Evolutionary conservation across 192 early-diverging fungal genomes (phyloP).

Genomic region (Paraglomus occultum): DNA sequence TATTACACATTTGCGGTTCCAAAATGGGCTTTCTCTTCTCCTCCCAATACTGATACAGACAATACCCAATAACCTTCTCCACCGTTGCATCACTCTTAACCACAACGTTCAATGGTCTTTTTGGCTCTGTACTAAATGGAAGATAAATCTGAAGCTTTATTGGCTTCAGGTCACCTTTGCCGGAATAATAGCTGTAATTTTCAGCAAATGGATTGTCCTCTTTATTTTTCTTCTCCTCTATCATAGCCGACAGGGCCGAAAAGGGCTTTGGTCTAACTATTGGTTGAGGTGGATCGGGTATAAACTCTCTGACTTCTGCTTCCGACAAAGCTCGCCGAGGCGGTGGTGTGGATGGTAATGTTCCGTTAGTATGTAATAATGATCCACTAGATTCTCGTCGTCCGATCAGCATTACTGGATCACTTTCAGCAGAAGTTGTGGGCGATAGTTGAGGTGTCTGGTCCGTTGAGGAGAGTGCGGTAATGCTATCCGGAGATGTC

Average conservation of each 20-base stretch:
- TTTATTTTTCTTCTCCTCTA: slow-evolving; percentile 58
- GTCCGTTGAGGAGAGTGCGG: slow-evolving; percentile 22
- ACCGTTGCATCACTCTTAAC: slow-evolving; percentile 81
- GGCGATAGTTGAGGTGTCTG: slow-evolving; percentile 29
- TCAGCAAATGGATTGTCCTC: slow-evolving; percentile 69
- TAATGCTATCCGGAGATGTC: slow-evolving; percentile 29
- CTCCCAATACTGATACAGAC: slow-evolving; percentile 84
- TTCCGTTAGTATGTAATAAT: not conserved
- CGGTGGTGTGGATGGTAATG: slow-evolving; percentile 32
- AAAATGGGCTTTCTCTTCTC: slow-evolving; percentile 62
- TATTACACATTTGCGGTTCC: slow-evolving; percentile 58
- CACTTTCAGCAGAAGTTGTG: slow-evolving; percentile 23
- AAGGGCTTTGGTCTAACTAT: slow-evolving; percentile 32
- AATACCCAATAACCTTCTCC: slow-evolving; percentile 92
- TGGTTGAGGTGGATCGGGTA: slow-evolving; percentile 26
- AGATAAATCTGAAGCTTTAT: slow-evolving; percentile 66
- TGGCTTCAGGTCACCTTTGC: slow-evolving; percentile 55
- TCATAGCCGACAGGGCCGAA: slow-evolving; percentile 62
- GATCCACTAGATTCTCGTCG: slow-evolving; percentile 25
- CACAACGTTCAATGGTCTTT: slow-evolving; percentile 57
- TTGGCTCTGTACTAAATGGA: slow-evolving; percentile 46
- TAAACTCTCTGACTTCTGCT: slow-evolving; percentile 10
- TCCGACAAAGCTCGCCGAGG: slow-evolving; percentile 28
- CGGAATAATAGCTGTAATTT: slow-evolving; percentile 62
- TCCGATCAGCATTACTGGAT: slow-evolving; percentile 6